These are phyloP conservation scores for Trypethelium eluteriae DNA, from an alignment of 495 filamentous ascomycete species.

Conservation along the genomic window DNA sequence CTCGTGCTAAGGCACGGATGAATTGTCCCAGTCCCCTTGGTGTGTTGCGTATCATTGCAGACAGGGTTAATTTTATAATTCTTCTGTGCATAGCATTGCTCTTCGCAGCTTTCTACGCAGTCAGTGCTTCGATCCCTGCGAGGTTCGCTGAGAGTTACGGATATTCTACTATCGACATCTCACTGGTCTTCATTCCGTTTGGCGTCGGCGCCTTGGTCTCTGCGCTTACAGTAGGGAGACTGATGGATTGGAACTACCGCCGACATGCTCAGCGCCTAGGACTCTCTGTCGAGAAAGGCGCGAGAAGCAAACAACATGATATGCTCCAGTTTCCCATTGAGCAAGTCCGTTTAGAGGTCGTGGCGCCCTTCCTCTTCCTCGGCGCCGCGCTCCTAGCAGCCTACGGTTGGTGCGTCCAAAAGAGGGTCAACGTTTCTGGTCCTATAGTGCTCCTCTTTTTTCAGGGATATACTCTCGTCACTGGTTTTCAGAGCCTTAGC, in stretches of 20 bases:
- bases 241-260: conserved; percentile 42
- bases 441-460: conserved; percentile 41
- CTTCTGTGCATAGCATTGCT: conserved; percentile 39
- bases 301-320: conserved; percentile 40
- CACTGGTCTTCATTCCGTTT: conserved; percentile 43
- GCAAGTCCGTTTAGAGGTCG: conserved; percentile 37
- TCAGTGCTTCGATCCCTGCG: conserved; percentile 31
- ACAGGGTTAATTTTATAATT: conserved; percentile 41
- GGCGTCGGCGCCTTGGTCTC: conserved; percentile 38
- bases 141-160: conserved; percentile 35
- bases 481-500: conserved; percentile 32
- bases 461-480: conserved; percentile 35
- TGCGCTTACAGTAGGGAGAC: conserved; percentile 33
- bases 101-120: conserved; percentile 33
- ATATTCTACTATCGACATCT: conserved; percentile 40
- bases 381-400: conserved; percentile 34
- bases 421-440: conserved; percentile 33
- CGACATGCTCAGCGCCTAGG: conserved; percentile 33
- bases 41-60: conserved; percentile 34
- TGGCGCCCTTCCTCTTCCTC: conserved; percentile 36
- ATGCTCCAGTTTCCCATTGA: conserved; percentile 39
- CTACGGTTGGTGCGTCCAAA: conserved; percentile 46
- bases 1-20: conserved; percentile 14
- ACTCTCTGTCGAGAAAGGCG: conserved; percentile 25
- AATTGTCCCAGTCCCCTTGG: conserved; percentile 16